Evolutionary conservation across 164 flowering plant species (phyloP).

Genomic region (Sextonia rubra): DNA sequence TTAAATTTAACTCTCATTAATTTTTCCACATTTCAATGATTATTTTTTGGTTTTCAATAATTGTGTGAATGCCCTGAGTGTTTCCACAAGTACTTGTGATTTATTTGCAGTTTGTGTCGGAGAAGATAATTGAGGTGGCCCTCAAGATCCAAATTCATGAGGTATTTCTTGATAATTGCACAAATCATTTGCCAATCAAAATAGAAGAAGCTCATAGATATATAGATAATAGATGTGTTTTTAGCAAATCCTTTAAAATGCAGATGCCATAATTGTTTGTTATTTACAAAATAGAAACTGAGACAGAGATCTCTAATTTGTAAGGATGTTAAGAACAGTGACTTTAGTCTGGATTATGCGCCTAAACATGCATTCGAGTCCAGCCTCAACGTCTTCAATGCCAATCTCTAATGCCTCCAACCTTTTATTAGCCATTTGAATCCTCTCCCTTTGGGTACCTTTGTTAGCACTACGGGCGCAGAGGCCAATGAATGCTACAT

Average conservation of each 20-base stretch:
- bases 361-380: slow-evolving; percentile 45
- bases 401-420: slow-evolving; percentile 46
- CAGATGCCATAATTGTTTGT: slow-evolving; percentile 8
- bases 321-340: slow-evolving; percentile 51
- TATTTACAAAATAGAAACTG: background rate
- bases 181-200: background rate
- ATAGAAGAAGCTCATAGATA: background rate
- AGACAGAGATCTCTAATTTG: slow-evolving; percentile 10
- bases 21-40: no score
- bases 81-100: no score
- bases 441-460: slow-evolving; percentile 18
- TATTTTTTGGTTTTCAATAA: no score
- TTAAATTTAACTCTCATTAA: no score
- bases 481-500: slow-evolving; percentile 20
- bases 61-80: no score
- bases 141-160: no score
- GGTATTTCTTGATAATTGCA: no score
- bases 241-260: slow-evolving; percentile 12
- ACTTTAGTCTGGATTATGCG: slow-evolving; percentile 57
- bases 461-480: background rate
- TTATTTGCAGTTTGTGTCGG: no score
- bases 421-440: slow-evolving; percentile 30
- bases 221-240: background rate
- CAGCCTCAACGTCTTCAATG: slow-evolving; percentile 40
- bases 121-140: no score